Base-by-base conservation (phyloP, 1,139 yeast species). In the Yarrowia galli region DNA sequence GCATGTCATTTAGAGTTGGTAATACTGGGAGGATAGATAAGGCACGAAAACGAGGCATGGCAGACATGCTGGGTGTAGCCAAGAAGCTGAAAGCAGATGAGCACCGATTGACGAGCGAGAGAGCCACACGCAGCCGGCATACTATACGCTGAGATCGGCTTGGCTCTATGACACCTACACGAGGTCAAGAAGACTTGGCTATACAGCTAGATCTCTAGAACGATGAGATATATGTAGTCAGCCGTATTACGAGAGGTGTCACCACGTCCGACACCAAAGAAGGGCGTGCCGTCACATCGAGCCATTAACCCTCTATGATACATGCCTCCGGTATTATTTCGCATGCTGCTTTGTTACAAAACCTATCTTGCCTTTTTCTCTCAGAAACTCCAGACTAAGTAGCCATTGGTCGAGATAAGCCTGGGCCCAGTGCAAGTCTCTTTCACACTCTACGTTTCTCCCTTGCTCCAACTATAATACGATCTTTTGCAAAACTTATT, bases 1-100 rank as follows among this genome's bases (percentile, higher is more conserved):
- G 3, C 23, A 13, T 6, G 51, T 16, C 16, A 42, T n/a, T 18
- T 43, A 42, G 32, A 32, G 64, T 58, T 58, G 22, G 42, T 18
- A 58, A 58, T 42, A 15, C 22, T 32, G 51, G 32, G 28, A 32
- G 40, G 28, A 58, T 32, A 58, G 64, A 58, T 58, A 58, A 58
- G 51, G 64, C 61, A 54, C 61, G 61, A 54, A 54, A 54, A 54
- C 61, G 61, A 54, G 61, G 25, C 54, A 49, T 32, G 40, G 35
- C 35, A 25, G 51, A 46, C 56, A 51, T 28, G 54, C 36, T 18
- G 54, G 38, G 38, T 12, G 40, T 49, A 32, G 56, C 60, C 60
- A 53, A 53, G 45, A 45, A 53, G 35, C 38, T 16, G 45, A 38
- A 53, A 22, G 36, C 4, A 53, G 28, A 36, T 25, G 51, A 16